Base-by-base conservation (phyloP, 2,329 filamentous ascomycete species). In the Blumeriella jaapii region DNA sequence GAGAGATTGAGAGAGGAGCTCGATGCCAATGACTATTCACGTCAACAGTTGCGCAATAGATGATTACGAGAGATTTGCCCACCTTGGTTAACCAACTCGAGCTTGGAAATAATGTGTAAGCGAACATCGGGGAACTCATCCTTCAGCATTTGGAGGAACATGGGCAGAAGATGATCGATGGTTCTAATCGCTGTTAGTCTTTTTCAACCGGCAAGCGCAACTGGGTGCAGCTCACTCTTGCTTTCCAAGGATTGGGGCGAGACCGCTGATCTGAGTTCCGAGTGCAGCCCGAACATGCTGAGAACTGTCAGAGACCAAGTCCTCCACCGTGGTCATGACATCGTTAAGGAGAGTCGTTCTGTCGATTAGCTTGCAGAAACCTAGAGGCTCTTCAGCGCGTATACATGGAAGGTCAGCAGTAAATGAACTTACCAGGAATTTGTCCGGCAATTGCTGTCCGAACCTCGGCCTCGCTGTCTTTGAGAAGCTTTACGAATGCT, bases 131-230 rank as follows among this genome's bases (percentile, higher is more conserved):
- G 91, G 61, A 95, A 96, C 57, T 98, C 91, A 54, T 98, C 91
- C 71, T 96, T 98, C 53, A 98, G 78, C 91, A 98, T 98, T 60
- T 93, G 84, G 35, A 98, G 71, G 62, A 98, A 96, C 89, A 98
- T 98, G 35, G 91, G 91, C 28, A 98, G 74, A 28, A 98, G 76
- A 59, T 98, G 91, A 50, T 91, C 81, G 49, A 94, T 96, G 18
- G 91, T 98, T 61, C 84, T 91, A 48, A 11, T 1, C 23, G 36
- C 41, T 34, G 41, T 54, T 24, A 50, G 41, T 24, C 12, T 12
- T 26, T 16, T 6, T 10, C 20, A 18, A 25, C 3, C 13, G 8
- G 16, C 18, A 9, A 27, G 12, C 11, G 13, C 10, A 4, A 24
- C 22, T 10, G 22, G 7, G 22, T 4, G 12, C 20, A 18, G 26